A percentile compares a stretch with the other conserved stretches of the same genome.
Evolutionary conservation across 2,329 filamentous ascomycete species (phyloP).

Genomic region (Juglanconis juglandina): DNA sequence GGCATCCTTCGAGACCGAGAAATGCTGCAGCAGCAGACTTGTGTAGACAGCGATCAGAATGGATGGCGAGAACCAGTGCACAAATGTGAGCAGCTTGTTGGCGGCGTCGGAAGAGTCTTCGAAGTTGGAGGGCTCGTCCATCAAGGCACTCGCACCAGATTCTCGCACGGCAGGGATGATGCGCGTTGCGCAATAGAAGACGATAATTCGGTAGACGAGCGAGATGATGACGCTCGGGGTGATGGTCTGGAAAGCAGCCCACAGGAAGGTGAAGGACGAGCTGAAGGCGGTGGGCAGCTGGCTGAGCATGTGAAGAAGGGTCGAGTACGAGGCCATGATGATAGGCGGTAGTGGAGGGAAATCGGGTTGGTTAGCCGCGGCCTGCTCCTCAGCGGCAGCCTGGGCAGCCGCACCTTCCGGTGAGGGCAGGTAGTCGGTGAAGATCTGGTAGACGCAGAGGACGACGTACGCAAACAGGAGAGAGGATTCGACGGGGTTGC

Average conservation of each 20-base stretch:
- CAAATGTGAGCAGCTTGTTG: constrained; percentile 72
- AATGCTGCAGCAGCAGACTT: constrained; percentile 91
- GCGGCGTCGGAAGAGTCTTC: constrained; percentile 70
- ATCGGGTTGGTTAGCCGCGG: constrained; percentile 64
- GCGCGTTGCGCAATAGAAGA: constrained; percentile 90
- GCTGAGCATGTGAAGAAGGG: constrained; percentile 77
- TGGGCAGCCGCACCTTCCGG: constrained; percentile 45
- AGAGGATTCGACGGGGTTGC: constrained; percentile 92
- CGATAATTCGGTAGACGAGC: constrained; percentile 86
- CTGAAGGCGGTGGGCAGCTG: constrained; percentile 79
- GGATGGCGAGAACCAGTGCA: constrained; percentile 92
- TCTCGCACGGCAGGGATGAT: constrained; percentile 94
- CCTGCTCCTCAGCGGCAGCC: constrained; percentile 48
- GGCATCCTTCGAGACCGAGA: constrained; percentile 64
- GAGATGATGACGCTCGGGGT: constrained; percentile 95
- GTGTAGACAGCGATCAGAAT: constrained; percentile 96
- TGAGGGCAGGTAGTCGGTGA: constrained; percentile 93
- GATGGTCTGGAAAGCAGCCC: constrained; percentile 90
- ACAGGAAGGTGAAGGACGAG: constrained; percentile 79
- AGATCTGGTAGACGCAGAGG: constrained; percentile 98
- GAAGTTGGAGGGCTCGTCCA: constrained; percentile 80
- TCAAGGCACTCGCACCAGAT: constrained; percentile 75
- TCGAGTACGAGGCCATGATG: constrained; percentile 97
- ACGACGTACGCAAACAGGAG: constrained; percentile 95
- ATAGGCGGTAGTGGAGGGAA: constrained; percentile 95